Evolutionary conservation across 352 stramenopile species (phyloP), one percentile per base, ranked within the genome.

Genomic region (Salisapilia sapeloensis): DNA sequence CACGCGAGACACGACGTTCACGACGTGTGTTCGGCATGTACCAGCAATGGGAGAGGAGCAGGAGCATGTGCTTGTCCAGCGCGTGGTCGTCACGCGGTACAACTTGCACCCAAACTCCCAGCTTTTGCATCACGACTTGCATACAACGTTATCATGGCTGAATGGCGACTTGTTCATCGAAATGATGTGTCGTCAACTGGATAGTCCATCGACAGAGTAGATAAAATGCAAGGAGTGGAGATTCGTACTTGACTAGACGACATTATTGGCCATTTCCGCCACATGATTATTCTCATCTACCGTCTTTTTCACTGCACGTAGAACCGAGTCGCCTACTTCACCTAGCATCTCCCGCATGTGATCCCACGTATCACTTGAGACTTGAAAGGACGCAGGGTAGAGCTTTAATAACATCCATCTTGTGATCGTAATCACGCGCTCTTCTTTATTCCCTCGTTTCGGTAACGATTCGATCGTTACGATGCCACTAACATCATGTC

Each of bases 161-260:
- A 72, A 69, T 24, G 58, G 55, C 11, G 58, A 72, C 19, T 51
- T 69, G 24, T 39, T 53, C 29, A 53, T 72, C 49, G 50, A 47
- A 16, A 54, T 72, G 46, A 39, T 72, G 15, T 71, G 57, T 45
- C 43, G 59, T 15, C 43, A 65, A 15, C 48, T 76, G 5, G 47
- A 63, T n/a, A n/a, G n/a, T n/a, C n/a, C n/a, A n/a, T n/a, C n/a
- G n/a, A n/a, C n/a, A n/a, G n/a, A n/a, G n/a, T n/a, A n/a, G n/a
- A n/a, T n/a, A n/a, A n/a, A n/a, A n/a, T n/a, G n/a, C n/a, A n/a
- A n/a, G n/a, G n/a, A n/a, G n/a, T n/a, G n/a, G n/a, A n/a, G n/a
- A n/a, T n/a, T n/a, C n/a, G n/a, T n/a, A n/a, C n/a, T n/a, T n/a
- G n/a, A n/a, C n/a, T n/a, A n/a, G n/a, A n/a, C n/a, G n/a, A n/a